phyloP scores from a whole-genome alignment of 2,329 filamentous ascomycete species.

The Dactylellina leptospora region DNA sequence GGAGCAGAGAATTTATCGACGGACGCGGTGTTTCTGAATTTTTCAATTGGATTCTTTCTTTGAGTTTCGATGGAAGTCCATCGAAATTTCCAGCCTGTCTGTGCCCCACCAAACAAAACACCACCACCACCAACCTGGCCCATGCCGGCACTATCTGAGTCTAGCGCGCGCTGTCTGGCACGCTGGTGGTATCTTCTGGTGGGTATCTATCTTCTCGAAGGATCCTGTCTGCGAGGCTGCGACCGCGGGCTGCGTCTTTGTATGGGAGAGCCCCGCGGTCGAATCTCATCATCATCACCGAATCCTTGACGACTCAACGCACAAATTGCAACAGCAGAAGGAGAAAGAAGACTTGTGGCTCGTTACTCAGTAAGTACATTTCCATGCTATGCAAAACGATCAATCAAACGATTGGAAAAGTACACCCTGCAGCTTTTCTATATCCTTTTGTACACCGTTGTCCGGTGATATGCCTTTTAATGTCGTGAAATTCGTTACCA shows the following conservation, averaged over 20 bases:
- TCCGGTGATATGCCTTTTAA: neutral
- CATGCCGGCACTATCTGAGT: too few species aligned
- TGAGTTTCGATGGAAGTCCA: slow-evolving; percentile 53
- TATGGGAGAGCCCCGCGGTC: neutral
- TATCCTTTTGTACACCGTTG: neutral
- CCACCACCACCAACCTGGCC: neutral
- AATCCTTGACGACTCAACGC: slow-evolving; percentile 23
- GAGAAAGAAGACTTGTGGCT: too few species aligned
- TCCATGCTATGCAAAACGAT: too few species aligned
- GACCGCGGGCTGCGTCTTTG: neutral
- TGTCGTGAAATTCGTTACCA: neutral
- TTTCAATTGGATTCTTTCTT: slow-evolving; percentile 36
- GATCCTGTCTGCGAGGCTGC: neutral
- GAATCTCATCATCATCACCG: neutral
- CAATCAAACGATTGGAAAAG: too few species aligned
- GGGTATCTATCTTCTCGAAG: too few species aligned
- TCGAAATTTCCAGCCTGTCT: slow-evolving; percentile 46
- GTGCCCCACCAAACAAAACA: slow-evolving; percentile 41
- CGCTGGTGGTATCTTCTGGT: too few species aligned
- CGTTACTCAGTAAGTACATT: too few species aligned
- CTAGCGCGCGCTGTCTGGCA: too few species aligned
- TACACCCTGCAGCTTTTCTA: neutral
- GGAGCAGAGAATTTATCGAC: slow-evolving; percentile 45
- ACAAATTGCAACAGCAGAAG: slow-evolving; percentile 32
- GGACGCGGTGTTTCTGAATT: slow-evolving; percentile 26